A percentile compares a stretch with the other conserved stretches of the same genome.
These are phyloP conservation scores for Alternaria postmessia DNA, from an alignment of 2,329 filamentous ascomycete species.

Conservation along the genomic window DNA sequence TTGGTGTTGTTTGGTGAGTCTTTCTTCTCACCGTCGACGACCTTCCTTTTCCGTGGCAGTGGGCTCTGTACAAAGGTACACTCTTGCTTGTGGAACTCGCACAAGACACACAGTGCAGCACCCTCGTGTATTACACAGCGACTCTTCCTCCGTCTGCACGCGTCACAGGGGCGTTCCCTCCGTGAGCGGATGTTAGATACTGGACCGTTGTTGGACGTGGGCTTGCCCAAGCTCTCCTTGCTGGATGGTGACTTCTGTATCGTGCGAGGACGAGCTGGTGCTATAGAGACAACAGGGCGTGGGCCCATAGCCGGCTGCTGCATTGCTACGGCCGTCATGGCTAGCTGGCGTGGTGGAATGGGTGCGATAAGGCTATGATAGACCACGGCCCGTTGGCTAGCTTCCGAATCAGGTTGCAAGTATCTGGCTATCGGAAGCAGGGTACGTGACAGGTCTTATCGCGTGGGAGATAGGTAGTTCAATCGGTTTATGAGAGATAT, in stretches of 20 bases:
- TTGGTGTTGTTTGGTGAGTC: constrained; percentile 65
- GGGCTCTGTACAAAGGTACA: constrained; percentile 82
- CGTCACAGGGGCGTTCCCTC: constrained; percentile 63
- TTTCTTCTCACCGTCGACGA: constrained; percentile 69
- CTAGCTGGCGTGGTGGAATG: constrained; percentile 31
- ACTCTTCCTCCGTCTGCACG: constrained; percentile 75
- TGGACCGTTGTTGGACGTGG: constrained; percentile 44
- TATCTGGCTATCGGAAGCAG: constrained; percentile 24
- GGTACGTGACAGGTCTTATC: constrained; percentile 44
- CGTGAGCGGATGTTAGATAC: constrained; percentile 51
- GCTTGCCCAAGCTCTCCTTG: constrained; percentile 55
- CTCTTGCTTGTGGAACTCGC: constrained; percentile 78
- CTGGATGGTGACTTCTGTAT: constrained; percentile 51
- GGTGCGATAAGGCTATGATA: constrained; percentile 36
- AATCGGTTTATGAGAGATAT: constrained; percentile 29
- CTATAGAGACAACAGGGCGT: constrained; percentile 53
- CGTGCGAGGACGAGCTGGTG: constrained; percentile 55
- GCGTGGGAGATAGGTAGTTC: constrained; percentile 41
- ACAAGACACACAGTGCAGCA: constrained; percentile 75
- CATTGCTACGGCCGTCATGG: constrained; percentile 57
- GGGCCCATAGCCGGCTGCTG: constrained; percentile 46
- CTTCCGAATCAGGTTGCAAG: constrained; percentile 30
- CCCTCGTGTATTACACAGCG: constrained; percentile 83
- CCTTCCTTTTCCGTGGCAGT: constrained; percentile 80
- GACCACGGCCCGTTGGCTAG: constrained; percentile 44